Percentiles rank a stretch among this genome's conserved stretches.
Evolutionary conservation across 345 rosid genomes (phyloP).

Genomic region (Zanthoxylum bungeanum): DNA sequence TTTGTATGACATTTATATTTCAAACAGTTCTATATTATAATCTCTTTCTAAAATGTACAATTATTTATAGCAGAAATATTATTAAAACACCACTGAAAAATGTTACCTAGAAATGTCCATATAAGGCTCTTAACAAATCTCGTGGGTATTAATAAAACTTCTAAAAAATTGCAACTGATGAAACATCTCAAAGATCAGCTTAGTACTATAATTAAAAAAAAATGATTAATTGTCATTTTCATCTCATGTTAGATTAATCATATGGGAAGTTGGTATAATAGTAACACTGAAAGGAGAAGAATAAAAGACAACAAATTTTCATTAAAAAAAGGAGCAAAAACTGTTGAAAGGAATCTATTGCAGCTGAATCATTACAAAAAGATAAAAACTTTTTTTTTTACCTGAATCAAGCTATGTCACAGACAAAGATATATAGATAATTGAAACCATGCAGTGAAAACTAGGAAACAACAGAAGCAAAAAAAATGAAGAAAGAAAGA

Average conservation of each 20-base stretch:
- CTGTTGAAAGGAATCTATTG: background rate
- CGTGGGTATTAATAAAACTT: too few species aligned
- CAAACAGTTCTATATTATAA: too few species aligned
- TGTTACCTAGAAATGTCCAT: too few species aligned
- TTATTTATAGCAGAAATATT: too few species aligned
- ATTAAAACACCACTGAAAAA: too few species aligned
- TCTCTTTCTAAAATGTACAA: too few species aligned
- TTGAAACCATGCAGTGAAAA: background rate
- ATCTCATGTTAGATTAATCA: background rate
- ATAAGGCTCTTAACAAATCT: background rate
- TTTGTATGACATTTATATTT: too few species aligned
- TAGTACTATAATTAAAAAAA: background rate
- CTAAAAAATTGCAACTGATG: background rate
- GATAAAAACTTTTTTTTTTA: background rate
- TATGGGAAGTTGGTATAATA: too few species aligned
- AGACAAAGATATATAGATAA: background rate
- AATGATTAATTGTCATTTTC: too few species aligned
- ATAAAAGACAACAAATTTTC: background rate
- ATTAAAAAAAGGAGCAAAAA: background rate
- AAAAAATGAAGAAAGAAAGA: background rate
- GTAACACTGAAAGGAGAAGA: background rate
- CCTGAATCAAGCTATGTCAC: background rate
- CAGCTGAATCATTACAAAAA: background rate
- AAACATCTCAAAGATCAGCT: background rate
- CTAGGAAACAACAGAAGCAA: background rate